Evolutionary conservation across 495 filamentous ascomycete genomes (phyloP).

Genomic region (Neurospora sp.): DNA sequence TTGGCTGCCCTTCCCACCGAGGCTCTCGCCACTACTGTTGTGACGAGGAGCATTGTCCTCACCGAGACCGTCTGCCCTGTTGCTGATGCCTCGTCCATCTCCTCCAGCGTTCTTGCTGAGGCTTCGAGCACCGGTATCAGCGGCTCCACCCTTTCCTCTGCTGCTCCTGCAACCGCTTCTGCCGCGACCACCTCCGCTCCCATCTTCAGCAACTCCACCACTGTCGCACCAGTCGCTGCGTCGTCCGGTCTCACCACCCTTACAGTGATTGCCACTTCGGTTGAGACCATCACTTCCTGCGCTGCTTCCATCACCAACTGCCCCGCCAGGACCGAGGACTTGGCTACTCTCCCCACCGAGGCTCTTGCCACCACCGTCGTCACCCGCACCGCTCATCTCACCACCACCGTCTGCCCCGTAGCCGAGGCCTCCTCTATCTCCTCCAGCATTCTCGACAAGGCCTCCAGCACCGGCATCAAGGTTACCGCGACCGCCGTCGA

Average conservation of each 20-base stretch:
- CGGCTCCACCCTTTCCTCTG: neutral
- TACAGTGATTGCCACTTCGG: conserved; percentile 44
- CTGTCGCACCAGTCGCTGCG: conserved; percentile 3
- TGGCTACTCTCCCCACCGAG: conserved; percentile 17
- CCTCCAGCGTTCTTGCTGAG: conserved; percentile 26
- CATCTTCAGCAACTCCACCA: conserved; percentile 5
- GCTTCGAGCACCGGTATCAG: conserved; percentile 21
- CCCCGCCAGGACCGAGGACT: conserved; percentile 37
- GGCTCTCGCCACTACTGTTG: conserved; percentile 20
- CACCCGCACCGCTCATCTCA: conserved; percentile 35
- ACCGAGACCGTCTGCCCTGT: conserved; percentile 31
- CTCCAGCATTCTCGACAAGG: conserved; percentile 25
- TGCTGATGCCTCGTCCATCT: conserved; percentile 29
- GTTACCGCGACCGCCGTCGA: conserved; percentile 6
- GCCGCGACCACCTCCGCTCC: conserved; percentile 6
- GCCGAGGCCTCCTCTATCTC: conserved; percentile 30
- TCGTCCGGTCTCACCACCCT: conserved; percentile 28
- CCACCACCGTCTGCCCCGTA: conserved; percentile 37
- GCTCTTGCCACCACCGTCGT: conserved; percentile 28
- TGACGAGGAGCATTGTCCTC: too few species aligned
- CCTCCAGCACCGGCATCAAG: conserved; percentile 21
- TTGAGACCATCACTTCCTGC: conserved; percentile 53
- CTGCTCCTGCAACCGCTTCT: neutral
- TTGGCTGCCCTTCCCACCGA: conserved; percentile 18
- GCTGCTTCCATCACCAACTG: conserved; percentile 54